Base-by-base conservation (phyloP, 2,329 filamentous ascomycete species). In the Aspergillus aculeatus region DNA sequence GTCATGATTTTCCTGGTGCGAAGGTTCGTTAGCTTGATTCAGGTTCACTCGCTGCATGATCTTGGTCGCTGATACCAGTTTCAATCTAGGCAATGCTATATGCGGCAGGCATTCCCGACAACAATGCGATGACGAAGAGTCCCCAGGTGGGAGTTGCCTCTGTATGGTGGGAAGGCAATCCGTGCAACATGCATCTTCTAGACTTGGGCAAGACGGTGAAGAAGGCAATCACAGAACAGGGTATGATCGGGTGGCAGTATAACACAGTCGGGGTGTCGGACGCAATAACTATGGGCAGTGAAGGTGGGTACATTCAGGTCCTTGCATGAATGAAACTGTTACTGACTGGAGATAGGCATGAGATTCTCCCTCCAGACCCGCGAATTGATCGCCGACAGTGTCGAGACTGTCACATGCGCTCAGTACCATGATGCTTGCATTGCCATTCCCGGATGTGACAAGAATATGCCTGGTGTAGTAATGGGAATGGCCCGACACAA, bases 81-180 rank as follows among this genome's bases (percentile, higher is more conserved):
- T 44, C 38, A 44, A 44, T 44, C n/a, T 62, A 93, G 89, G 92
- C 94, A 47, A 97, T 97, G 94, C 84, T 98, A 23, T 98, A 96
- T 77, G 93, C 90, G 14, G 92, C 94, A 9, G 94, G 94, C 24
- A 90, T 98, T 35, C 91, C 92, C 1, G 86, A 92, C 71, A 83
- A 86, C 69, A 82, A 95, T 58, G 86, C 88, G 70, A 96, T 98
- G 91, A 93, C 94, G 78, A 94, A 84, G 59, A 89, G 90, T 56
- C 91, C 94, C 12, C 94, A 98, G 64, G 90, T 98, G 26, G 94
- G 94, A 59, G 86, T 97, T 71, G 89, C 92, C 7, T 92, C 90
- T 5, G 91, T 97, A 4, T 97, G 93, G 93, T 98, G 93, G 93
- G 92, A 97, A 77, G 94, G 94, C 29, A 97, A 97, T 73, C 91